Evolutionary conservation across 352 stramenopile species (phyloP).

Genomic region (Blastocystis sp.): DNA sequence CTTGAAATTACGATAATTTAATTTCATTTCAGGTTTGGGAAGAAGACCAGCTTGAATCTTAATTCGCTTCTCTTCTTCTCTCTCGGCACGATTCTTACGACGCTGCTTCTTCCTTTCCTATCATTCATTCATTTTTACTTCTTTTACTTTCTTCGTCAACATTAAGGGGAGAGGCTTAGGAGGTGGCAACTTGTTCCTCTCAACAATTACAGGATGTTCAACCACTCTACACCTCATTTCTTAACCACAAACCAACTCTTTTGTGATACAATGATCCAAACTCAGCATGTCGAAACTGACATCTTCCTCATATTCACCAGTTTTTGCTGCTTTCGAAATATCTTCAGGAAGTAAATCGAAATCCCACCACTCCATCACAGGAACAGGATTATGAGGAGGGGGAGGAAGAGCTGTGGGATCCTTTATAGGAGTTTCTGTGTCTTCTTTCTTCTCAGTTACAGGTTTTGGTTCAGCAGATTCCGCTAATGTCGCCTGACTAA

Average conservation of each 20-base stretch:
- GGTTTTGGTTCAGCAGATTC: not conserved
- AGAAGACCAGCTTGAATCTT: not conserved
- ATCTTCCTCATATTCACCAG: not conserved
- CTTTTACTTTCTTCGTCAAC: constrained; percentile 37
- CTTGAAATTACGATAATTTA: constrained; percentile 49
- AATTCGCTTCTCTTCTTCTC: constrained; percentile 46
- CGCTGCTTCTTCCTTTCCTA: constrained; percentile 61
- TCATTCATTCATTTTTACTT: not conserved
- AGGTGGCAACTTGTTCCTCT: constrained; percentile 8
- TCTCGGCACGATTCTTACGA: constrained; percentile 27
- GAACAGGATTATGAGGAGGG: constrained; percentile 30
- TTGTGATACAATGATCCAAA: constrained; percentile 38
- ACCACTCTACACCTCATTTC: not conserved
- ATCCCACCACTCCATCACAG: constrained; percentile 57
- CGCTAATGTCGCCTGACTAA: constrained; percentile 12
- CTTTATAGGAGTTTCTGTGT: not conserved
- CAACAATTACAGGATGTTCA: constrained; percentile 25
- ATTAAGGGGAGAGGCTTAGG: not conserved
- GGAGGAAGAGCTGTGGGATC: constrained; percentile 13
- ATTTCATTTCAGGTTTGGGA: constrained; percentile 11
- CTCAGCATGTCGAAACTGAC: not conserved
- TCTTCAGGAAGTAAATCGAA: constrained; percentile 18
- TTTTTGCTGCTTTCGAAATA: not conserved
- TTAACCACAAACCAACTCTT: not conserved
- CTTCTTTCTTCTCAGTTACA: not conserved